These are phyloP conservation scores for Geotrichum ghanense DNA, from an alignment of 805 yeast species.

Conservation along the genomic window DNA sequence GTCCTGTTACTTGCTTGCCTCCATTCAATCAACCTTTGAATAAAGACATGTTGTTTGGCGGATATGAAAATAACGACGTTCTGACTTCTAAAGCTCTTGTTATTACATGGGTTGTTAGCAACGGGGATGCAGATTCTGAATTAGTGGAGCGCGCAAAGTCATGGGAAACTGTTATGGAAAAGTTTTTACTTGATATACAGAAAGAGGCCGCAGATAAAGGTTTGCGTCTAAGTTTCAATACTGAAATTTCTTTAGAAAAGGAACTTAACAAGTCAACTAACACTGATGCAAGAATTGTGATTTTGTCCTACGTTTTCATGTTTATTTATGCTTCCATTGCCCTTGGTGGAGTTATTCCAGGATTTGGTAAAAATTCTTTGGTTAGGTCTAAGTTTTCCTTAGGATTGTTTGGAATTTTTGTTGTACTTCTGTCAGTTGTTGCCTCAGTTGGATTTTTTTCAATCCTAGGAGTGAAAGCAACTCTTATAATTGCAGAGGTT, in stretches of 20 bases:
- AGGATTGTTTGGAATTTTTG: slow-evolving; percentile 74
- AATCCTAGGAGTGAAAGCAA: slow-evolving; percentile 66
- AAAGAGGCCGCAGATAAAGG: slow-evolving; percentile 40
- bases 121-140: slow-evolving; percentile 30
- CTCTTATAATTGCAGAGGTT: slow-evolving; percentile 90
- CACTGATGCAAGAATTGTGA: slow-evolving; percentile 61
- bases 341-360: slow-evolving; percentile 49
- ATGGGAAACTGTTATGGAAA: slow-evolving; percentile 69
- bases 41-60: slow-evolving; percentile 61
- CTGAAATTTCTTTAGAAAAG: slow-evolving; percentile 74
- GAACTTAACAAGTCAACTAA: slow-evolving; percentile 76
- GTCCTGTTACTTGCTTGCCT: slow-evolving; percentile 87
- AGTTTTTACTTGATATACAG: slow-evolving; percentile 35
- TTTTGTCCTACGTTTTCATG: slow-evolving; percentile 73
- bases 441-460: slow-evolving; percentile 79
- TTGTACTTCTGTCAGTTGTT: slow-evolving; percentile 69
- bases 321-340: slow-evolving; percentile 80
- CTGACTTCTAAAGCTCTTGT: slow-evolving; percentile 61
- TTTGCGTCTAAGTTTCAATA: slow-evolving; percentile 57
- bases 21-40: slow-evolving; percentile 83
- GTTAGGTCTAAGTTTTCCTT: slow-evolving; percentile 53
- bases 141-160: slow-evolving; percentile 31
- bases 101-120: slow-evolving; percentile 58
- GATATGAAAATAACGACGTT: slow-evolving; percentile 30
- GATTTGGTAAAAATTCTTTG: slow-evolving; percentile 21